A percentile compares a stretch with the other conserved stretches of the same genome.
phyloP scores from a whole-genome alignment of 140 eudicot genomes.

The Senecio squalidus region DNA sequence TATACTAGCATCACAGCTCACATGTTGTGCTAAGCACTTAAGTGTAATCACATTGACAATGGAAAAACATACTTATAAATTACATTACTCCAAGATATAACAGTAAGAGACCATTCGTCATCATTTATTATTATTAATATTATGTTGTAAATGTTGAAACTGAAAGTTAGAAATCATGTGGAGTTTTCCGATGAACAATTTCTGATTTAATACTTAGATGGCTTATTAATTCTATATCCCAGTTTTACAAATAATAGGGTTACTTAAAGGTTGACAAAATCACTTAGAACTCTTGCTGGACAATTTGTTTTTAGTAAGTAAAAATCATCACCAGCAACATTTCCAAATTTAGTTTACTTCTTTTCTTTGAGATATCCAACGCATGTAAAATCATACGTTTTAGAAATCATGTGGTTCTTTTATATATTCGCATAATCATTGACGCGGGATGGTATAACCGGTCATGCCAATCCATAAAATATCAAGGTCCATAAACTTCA shows the following conservation, averaged over 20 bases:
- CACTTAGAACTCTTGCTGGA: not conserved
- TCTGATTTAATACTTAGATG: not conserved
- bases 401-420: too few relatives aligned
- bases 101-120: conserved; percentile 13
- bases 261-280: not conserved
- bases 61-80: conserved; percentile 12
- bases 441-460: too few relatives aligned
- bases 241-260: not conserved
- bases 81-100: not conserved
- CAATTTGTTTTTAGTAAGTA: not conserved
- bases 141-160: not conserved
- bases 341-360: not conserved
- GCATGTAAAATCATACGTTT: too few relatives aligned
- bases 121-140: not conserved
- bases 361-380: too few relatives aligned
- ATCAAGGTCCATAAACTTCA: too few relatives aligned
- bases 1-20: conserved; percentile 20
- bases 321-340: conserved; percentile 52
- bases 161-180: not conserved
- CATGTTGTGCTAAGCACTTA: conserved; percentile 16
- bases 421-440: too few relatives aligned
- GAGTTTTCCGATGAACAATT: not conserved
- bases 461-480: too few relatives aligned
- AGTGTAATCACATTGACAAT: conserved; percentile 10
- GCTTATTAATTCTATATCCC: not conserved